Evolutionary conservation across 345 rosid species (phyloP).

Genomic region (Eutrema heterophyllum): DNA sequence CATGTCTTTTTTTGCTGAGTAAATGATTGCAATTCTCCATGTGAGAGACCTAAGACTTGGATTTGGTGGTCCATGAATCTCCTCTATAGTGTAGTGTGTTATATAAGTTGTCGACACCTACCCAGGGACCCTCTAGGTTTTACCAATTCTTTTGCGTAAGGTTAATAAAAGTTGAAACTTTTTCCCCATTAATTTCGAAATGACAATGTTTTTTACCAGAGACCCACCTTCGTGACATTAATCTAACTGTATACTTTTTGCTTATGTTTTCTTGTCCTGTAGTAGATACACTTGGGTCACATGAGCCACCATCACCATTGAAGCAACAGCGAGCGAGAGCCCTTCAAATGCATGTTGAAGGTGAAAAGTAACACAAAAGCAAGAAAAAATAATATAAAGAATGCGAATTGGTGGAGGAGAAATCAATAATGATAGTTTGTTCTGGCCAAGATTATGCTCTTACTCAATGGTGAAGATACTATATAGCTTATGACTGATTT

Average conservation of each 20-base stretch:
- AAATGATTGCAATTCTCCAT: conserved; percentile 7
- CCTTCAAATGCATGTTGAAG: neutral
- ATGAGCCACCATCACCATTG: neutral
- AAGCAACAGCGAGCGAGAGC: neutral
- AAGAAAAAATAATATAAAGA: neutral
- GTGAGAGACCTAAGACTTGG: conserved; percentile 8
- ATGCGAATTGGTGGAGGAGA: neutral
- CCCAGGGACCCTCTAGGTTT: conserved; percentile 14
- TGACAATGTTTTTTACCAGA: neutral
- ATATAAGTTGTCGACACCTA: conserved; percentile 14
- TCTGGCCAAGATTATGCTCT: neutral
- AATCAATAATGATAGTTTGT: neutral
- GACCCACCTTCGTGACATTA: conserved; percentile 2
- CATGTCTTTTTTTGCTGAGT: neutral
- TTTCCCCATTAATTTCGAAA: neutral
- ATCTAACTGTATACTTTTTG: neutral
- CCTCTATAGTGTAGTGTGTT: neutral
- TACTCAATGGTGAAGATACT: neutral
- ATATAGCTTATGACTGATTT: neutral
- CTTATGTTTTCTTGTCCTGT: neutral
- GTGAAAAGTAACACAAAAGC: too few species aligned
- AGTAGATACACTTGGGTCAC: neutral
- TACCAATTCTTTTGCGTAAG: conserved; percentile 6
- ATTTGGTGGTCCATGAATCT: conserved; percentile 20
- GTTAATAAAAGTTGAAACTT: conserved; percentile 15